Evolutionary conservation across 2,329 filamentous ascomycete species (phyloP), one percentile per base, ranked within the genome.

Genomic region (Paradendryphiella salina): DNA sequence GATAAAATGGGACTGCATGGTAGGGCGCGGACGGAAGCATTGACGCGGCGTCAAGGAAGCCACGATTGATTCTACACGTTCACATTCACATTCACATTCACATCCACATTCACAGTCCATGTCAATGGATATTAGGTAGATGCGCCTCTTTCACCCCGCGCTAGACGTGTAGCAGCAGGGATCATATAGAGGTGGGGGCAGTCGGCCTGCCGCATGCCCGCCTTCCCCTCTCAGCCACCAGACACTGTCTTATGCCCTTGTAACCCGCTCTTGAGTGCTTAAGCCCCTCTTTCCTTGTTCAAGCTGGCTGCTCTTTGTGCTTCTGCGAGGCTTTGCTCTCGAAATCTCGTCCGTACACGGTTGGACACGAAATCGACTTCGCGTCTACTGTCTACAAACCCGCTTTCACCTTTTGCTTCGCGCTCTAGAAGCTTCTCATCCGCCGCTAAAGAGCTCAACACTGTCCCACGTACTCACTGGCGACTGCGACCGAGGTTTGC

Each of bases 311-410:
- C 60, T 52, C 57, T 70, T 53, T 54, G 57, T 32, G 38, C 61
- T 39, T 50, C 61, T 33, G 60, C 67, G 68, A 71, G 69, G 67
- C 68, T 59, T 54, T 66, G 69, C 57, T 71, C 65, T 73, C 69
- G 66, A 53, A 58, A 61, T 44, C 58, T 60, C 51, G 54, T 66
- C 46, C 61, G 58, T 17, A 34, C 42, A 17, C 31, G 57, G 64
- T 50, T 43, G 60, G 57, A 55, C 52, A 61, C 52, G 23, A 54
- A 41, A 33, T 54, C 18, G 53, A n/a, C 59, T 51, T 45, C 54
- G 37, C 49, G 28, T 29, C 58, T 41, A 18, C 53, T 54, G 35
- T 47, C 23, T 50, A 44, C 50, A 46, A 17, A 4, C 13, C 44
- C 23, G 14, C 45, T 50, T 48, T 57, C n/a, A 51, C 50, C 28